Conservation (phyloP, 2,329 filamentous ascomycete genomes). For the Ceratocystis colombiana region DNA sequence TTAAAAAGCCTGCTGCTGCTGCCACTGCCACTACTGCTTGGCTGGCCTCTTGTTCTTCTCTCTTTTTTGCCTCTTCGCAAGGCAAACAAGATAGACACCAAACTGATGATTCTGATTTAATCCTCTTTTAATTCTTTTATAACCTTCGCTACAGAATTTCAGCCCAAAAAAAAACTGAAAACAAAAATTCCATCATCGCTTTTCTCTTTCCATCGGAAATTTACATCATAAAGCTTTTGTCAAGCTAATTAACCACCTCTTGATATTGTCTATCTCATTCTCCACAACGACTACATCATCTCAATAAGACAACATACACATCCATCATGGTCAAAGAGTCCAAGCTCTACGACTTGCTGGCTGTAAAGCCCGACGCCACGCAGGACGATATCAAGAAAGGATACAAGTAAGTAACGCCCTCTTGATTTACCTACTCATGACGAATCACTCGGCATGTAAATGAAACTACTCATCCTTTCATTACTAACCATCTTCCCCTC, state of each 20-base stretch:
- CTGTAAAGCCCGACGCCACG: constrained; percentile 65
- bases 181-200: no score
- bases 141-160: not conserved
- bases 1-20: no score
- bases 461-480: not conserved
- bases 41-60: no score
- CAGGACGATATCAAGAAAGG: constrained; percentile 97
- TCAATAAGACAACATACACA: constrained; percentile 18
- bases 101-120: not conserved
- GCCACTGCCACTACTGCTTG: no score
- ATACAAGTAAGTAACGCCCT: constrained; percentile 55
- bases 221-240: not conserved
- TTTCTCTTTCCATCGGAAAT: not conserved
- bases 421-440: no score
- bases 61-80: not conserved
- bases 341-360: constrained; percentile 83
- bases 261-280: constrained; percentile 5
- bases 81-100: not conserved
- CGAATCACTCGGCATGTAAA: not conserved
- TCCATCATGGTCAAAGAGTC: constrained; percentile 80
- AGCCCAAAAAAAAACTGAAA: not conserved
- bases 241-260: not conserved
- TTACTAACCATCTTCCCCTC: not conserved
- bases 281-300: not conserved
- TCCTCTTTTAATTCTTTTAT: not conserved